phyloP scores from a whole-genome alignment of 345 rosid species.

The Bruguiera sexangula region DNA sequence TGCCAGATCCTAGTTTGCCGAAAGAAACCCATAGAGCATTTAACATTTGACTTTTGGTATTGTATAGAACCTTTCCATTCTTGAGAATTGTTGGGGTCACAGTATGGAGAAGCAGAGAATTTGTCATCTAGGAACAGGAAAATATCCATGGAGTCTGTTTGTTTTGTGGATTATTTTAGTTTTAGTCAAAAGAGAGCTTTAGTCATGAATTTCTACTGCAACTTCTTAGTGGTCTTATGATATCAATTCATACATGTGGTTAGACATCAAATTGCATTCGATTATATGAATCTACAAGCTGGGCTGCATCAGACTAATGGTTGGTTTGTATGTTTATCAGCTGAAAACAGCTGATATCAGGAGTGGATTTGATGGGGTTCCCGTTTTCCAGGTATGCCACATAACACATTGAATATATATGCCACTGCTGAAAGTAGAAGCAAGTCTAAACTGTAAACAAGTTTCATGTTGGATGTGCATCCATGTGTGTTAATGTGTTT shows the following conservation, averaged over 20 bases:
- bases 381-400: constrained; percentile 77
- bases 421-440: not conserved
- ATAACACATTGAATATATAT: not conserved
- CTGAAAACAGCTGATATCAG: constrained; percentile 52
- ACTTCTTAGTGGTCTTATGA: not conserved
- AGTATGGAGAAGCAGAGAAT: not conserved
- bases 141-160: not conserved
- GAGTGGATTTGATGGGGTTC: constrained; percentile 90
- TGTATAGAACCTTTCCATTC: too few relatives aligned
- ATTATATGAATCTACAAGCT: not conserved
- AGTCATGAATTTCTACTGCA: not conserved
- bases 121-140: not conserved
- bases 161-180: not conserved
- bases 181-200: not conserved
- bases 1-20: too few relatives aligned
- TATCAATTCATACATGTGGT: not conserved
- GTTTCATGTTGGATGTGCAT: not conserved
- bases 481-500: not conserved
- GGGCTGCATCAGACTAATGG: constrained; percentile 9
- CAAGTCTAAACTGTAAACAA: not conserved
- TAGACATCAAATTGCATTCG: not conserved
- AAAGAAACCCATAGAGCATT: too few relatives aligned
- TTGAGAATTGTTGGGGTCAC: too few relatives aligned
- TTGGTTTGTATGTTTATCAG: constrained; percentile 35
- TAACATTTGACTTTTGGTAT: too few relatives aligned